Percentiles rank a stretch among this genome's conserved stretches.
phyloP scores from a whole-genome alignment of 129 eudicot genomes.

The Rutidosis leptorrhynchoides region DNA sequence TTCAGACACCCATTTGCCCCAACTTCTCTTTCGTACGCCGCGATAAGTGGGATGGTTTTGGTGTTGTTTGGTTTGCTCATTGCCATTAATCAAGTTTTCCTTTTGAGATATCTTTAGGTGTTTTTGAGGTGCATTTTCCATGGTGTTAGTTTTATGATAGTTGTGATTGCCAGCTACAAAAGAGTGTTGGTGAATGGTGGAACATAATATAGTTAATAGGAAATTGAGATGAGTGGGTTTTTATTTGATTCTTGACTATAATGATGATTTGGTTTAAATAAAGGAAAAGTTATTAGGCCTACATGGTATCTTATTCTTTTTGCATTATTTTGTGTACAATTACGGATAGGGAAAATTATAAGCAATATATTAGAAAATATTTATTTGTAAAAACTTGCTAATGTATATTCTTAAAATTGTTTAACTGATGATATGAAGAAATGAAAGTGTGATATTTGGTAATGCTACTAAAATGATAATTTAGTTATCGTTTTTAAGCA shows the following conservation, averaged over 20 bases:
- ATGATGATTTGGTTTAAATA: constrained; percentile 28
- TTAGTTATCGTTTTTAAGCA: too few species aligned
- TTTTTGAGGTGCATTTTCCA: constrained; percentile 27
- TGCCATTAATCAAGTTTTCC: constrained; percentile 19
- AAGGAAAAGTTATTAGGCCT: constrained; percentile 24
- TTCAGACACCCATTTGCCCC: constrained; percentile 92
- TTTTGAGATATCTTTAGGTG: constrained; percentile 30
- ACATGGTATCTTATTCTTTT: constrained; percentile 29
- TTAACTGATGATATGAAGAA: background rate
- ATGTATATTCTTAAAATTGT: background rate
- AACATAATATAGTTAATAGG: constrained; percentile 25
- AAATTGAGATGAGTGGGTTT: constrained; percentile 30
- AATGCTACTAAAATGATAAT: background rate
- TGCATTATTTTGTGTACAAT: constrained; percentile 3
- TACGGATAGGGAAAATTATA: background rate
- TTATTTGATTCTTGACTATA: constrained; percentile 40
- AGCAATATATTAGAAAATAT: too few species aligned
- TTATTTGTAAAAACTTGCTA: too few species aligned
- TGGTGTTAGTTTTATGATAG: constrained; percentile 30
- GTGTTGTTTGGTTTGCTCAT: constrained; percentile 23
- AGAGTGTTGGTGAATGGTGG: constrained; percentile 38
- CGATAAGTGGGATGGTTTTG: constrained; percentile 43
- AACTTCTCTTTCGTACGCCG: constrained; percentile 65
- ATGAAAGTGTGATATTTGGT: background rate
- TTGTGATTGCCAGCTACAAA: constrained; percentile 29